These are phyloP conservation scores for Penicillium expansum DNA, from an alignment of 2,329 filamentous ascomycete genomes.

Conservation along the genomic window DNA sequence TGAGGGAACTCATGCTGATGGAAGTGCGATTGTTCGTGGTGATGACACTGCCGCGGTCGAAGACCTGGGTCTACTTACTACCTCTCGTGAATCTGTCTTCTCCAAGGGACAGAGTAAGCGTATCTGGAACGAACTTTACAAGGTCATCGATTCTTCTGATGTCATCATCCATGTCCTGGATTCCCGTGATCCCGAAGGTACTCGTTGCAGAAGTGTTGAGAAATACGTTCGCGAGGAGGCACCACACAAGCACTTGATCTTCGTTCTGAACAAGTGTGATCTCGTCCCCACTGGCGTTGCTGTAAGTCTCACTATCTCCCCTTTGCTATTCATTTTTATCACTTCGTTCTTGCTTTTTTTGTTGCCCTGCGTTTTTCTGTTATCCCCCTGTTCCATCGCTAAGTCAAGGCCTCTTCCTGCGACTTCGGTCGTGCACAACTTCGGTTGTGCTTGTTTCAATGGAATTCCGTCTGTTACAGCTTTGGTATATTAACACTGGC, in stretches of 20 bases:
- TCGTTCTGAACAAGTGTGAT: constrained; percentile 88
- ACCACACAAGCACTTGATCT: constrained; percentile 91
- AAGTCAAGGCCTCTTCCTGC: constrained; percentile 82
- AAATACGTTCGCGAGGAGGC: constrained; percentile 93
- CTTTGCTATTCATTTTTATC: neutral
- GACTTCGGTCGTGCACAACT: constrained; percentile 45
- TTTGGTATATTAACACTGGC: constrained; percentile 88
- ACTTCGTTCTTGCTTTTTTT: constrained; percentile 1
- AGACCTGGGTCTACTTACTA: constrained; percentile 44
- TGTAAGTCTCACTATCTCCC: constrained; percentile 63
- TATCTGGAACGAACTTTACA: constrained; percentile 96
- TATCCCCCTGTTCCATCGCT: constrained; percentile 56
- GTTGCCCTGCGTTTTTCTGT: constrained; percentile 23
- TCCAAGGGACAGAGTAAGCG: constrained; percentile 92
- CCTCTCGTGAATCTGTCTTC: constrained; percentile 82
- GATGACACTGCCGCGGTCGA: constrained; percentile 44
- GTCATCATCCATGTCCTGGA: constrained; percentile 94
- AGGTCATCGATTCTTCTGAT: constrained; percentile 92
- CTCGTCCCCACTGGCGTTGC: constrained; percentile 88
- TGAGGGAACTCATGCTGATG: constrained; percentile 72
- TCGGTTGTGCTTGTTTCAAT: constrained; percentile 52
- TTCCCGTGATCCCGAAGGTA: constrained; percentile 84
- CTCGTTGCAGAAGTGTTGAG: constrained; percentile 83
- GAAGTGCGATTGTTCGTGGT: constrained; percentile 59
- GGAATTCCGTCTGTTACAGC: constrained; percentile 96